Evolutionary conservation across 2,329 filamentous ascomycete genomes (phyloP), one percentile per base, ranked within the genome.

Genomic region (Xylariaceae sp.): DNA sequence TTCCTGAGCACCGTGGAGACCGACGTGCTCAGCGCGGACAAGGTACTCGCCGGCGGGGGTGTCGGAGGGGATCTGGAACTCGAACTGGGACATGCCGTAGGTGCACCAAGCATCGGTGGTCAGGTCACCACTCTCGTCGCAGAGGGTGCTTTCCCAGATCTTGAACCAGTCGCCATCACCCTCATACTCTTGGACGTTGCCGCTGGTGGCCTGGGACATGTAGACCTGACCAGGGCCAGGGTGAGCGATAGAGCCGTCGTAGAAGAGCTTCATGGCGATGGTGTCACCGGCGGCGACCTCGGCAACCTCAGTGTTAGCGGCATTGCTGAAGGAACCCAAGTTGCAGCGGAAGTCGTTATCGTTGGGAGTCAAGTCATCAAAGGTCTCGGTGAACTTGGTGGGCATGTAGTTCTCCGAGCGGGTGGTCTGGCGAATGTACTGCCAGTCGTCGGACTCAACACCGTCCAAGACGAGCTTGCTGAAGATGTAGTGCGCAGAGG

Each of bases 261-360:
- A 35, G 33, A 35, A 35, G 16, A 35, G 33, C 33, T 35, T 35
- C 33, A 35, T 35, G 33, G 13, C 33, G 33, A 35, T 35, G 33
- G 33, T 35, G 33, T 9, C 8, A 17, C 33, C 33, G 33, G 33
- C 33, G 33, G 33, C 18, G 33, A 35, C 33, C 16, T 35, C 33
- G 33, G 33, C 33, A 17, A 35, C 33, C 16, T 19, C n/a, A 17
- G 33, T 35, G 9, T 35, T 19, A 6, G 33, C 33, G 15, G 33
- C 33, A 17, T 12, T 19, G 15, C 15, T 13, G 33, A 35, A 35
- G 9, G 33, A 35, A 19, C 33, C 33, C 33, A 35, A 13, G 33
- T 35, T 35, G 33, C 33, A 35, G 8, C 33, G 33, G 33, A 35
- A 35, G 33, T 35, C 33, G 33, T 18, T 17, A 17, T 35, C 33